phyloP scores from a whole-genome alignment of 108 stramenopile species.

The Parmales sp. region DNA sequence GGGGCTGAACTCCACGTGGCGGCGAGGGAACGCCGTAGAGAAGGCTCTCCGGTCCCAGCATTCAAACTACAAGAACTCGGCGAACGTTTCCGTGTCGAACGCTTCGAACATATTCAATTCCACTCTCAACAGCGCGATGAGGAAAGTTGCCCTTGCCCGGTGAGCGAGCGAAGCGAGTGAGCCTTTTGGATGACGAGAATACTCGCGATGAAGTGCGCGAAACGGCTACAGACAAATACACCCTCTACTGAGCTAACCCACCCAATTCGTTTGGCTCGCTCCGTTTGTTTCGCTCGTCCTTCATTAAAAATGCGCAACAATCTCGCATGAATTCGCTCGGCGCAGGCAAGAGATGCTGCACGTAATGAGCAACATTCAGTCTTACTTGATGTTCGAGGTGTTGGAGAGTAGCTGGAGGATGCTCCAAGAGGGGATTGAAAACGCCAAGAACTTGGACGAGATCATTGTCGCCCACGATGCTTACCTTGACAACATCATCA shows the following conservation, averaged over 20 bases:
- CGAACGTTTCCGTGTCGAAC: not conserved
- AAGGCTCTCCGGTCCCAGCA: too few relatives aligned
- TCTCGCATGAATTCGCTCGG: too few relatives aligned
- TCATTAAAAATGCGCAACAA: too few relatives aligned
- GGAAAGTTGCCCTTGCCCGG: not conserved
- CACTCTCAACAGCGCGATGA: not conserved
- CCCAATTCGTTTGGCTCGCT: too few relatives aligned
- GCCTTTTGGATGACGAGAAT: too few relatives aligned
- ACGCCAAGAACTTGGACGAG: constrained; percentile 70
- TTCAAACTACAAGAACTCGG: not conserved
- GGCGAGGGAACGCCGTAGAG: constrained; percentile 71
- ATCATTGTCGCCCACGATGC: constrained; percentile 77
- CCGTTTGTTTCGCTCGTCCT: too few relatives aligned
- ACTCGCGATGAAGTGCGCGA: too few relatives aligned
- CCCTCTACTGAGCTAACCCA: too few relatives aligned
- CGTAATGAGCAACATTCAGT: constrained; percentile 87
- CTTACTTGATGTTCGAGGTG: constrained; percentile 96
- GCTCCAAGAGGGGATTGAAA: constrained; percentile 51
- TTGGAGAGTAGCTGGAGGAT: constrained; percentile 84
- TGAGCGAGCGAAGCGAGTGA: too few relatives aligned
- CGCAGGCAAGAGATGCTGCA: constrained; percentile 92
- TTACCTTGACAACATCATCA: constrained; percentile 70
- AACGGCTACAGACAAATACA: too few relatives aligned
- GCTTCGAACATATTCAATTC: not conserved
- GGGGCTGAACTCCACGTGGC: constrained; percentile 84